Evolutionary conservation across 768 basidiomycete genomes (phyloP).

Genomic region (Boletus vermiculosoides): DNA sequence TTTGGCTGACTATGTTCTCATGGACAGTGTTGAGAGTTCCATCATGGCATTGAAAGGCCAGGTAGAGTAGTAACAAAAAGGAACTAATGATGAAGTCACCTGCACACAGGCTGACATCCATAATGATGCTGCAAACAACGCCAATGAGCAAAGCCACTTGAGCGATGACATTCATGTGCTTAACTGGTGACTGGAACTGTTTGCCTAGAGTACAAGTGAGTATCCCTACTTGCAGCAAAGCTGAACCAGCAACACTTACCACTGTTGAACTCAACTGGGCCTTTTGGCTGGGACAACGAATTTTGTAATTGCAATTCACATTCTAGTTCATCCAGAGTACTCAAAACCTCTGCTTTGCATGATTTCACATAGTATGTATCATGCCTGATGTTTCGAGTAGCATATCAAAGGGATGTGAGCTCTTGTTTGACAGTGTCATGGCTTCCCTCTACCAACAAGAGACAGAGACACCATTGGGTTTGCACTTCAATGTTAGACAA

Average conservation of each 20-base stretch:
- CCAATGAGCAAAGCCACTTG: background rate
- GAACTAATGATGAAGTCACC: constrained; percentile 22
- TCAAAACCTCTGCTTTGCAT: background rate
- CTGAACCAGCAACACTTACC: background rate
- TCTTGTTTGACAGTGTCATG: background rate
- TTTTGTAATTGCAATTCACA: background rate
- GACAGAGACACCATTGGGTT: background rate
- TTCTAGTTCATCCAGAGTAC: background rate
- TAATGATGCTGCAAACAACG: constrained; percentile 7
- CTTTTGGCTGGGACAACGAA: background rate
- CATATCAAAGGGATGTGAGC: background rate
- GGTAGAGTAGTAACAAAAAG: constrained; percentile 6
- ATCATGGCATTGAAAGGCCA: background rate
- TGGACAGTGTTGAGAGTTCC: background rate
- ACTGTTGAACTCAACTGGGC: background rate
- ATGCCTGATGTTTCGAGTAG: background rate
- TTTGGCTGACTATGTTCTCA: constrained; percentile 1
- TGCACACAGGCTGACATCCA: constrained; percentile 8
- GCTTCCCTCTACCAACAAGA: background rate
- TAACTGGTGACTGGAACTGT: background rate
- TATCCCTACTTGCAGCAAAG: too few species aligned
- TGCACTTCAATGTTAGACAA: background rate
- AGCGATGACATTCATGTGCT: constrained; percentile 2
- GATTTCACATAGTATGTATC: background rate
- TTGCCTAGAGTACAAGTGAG: background rate